These are phyloP conservation scores for Pseudogymnoascus sp. DNA, from an alignment of 2,329 filamentous ascomycete genomes.

Conservation along the genomic window DNA sequence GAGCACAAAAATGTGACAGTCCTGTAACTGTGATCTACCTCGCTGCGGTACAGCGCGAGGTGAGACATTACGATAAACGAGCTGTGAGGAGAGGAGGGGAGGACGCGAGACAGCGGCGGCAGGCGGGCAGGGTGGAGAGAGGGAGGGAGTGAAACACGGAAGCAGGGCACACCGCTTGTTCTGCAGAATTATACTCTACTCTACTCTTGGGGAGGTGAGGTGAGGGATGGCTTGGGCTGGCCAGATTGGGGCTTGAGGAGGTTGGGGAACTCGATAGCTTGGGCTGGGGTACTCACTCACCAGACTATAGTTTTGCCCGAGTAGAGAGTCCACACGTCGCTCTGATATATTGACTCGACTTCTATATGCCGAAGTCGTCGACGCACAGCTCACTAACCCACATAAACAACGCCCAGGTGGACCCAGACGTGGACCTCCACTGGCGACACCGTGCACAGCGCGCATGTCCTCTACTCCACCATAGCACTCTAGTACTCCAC, in stretches of 20 bases:
- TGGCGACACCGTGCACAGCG: not conserved
- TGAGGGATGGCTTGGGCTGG: not conserved
- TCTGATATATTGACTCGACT: not conserved
- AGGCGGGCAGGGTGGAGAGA: not conserved
- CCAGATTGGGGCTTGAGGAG: not conserved
- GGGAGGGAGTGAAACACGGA: not conserved
- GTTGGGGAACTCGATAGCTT: not conserved
- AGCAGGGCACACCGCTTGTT: not conserved
- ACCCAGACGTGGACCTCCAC: not conserved
- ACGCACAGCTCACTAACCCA: not conserved
- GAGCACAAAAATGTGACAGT: not conserved
- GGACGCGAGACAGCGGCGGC: not conserved
- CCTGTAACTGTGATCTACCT: no score
- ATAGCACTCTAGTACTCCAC: no score
- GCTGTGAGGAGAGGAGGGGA: not conserved
- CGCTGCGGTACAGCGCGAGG: not conserved
- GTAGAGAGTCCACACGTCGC: not conserved
- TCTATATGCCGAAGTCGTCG: not conserved
- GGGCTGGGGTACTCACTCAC: no score
- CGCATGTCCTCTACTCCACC: no score
- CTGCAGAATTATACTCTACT: not conserved
- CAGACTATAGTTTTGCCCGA: not conserved
- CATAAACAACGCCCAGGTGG: not conserved
- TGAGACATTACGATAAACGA: slow-evolving; percentile 6
- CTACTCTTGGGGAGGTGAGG: no score